Base-by-base conservation (phyloP, 1,284 basidiomycete species). In the Bjerkandera adusta region DNA sequence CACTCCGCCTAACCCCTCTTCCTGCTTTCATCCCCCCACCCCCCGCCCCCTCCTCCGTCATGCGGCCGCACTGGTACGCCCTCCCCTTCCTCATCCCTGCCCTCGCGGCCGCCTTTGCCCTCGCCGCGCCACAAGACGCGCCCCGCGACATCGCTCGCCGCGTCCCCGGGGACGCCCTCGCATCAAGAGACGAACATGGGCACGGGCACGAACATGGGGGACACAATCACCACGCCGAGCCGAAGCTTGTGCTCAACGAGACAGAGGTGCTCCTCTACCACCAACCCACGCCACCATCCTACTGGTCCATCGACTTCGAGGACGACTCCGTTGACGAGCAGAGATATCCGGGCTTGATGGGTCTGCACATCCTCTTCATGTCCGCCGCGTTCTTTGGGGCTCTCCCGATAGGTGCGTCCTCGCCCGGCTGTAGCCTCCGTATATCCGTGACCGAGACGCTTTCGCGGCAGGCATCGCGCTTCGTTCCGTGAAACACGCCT, bases 291-390 rank as follows among this genome's bases (percentile, higher is more conserved):
- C 85, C 85, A 0, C 78, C 83, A 0, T 90, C 89, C 3, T 92
- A 91, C 62, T 90, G 81, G 66, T 81, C 84, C 5, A 77, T 86
- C 54, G 89, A 91, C 61, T 76, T 81, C 56, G 80, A 84, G 33
- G 73, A 78, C 45, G 65, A 63, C 3, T 71, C 73, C 46, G 63
- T 69, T 10, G 63, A 65, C 12, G 65, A 72, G 36, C 56, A 68
- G 21, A 71, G 79, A 33, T 76, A 85, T 60, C 81, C 83, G 16
- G 74, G 73, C 10, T 66, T 90, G 40, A 87, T 92, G 68, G 69
- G 73, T 33, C 63, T 79, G 2, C 89, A 93, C 63, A 76, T 71
- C 18, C 48, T 82, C 3, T 76, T 79, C 58, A 88, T 91, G 85
- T 71, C 67, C 48, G 58, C 83, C 3, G 87, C 88, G 7, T 92